Percentiles rank a stretch among this genome's conserved stretches.
These are phyloP conservation scores for Gracilaria domingensis DNA, from an alignment of 23 red algal genomes.

Conservation along the genomic window DNA sequence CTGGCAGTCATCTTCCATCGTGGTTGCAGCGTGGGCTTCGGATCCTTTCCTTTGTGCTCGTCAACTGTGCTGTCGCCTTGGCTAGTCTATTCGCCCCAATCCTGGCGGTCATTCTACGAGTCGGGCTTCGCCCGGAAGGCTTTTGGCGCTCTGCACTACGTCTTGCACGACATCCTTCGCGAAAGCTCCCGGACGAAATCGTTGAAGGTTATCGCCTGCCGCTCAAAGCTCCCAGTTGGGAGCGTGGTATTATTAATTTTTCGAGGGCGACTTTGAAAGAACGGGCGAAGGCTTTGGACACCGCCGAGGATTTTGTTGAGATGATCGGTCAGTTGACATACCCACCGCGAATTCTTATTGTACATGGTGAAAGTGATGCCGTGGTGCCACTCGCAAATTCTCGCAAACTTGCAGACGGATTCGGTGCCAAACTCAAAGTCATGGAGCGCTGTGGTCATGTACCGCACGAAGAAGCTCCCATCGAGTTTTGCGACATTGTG, in stretches of 20 bases:
- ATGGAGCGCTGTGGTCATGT: constrained; percentile 76
- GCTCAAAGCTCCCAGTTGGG: constrained; percentile 52
- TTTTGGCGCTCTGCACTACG: constrained; percentile 62
- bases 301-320: constrained; percentile 54
- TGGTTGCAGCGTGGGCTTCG: constrained; percentile 26
- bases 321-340: constrained; percentile 30
- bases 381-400: constrained; percentile 83
- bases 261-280: constrained; percentile 20
- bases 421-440: constrained; percentile 46
- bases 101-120: constrained; percentile 40
- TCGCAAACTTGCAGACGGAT: constrained; percentile 26
- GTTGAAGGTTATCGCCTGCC: constrained; percentile 70
- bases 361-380: constrained; percentile 74
- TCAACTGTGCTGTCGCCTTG: constrained; percentile 13
- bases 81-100: constrained; percentile 55
- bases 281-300: constrained; percentile 21
- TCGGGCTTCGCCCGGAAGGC: constrained; percentile 12
- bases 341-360: constrained; percentile 63
- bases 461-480: constrained; percentile 78
- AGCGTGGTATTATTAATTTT: constrained; percentile 69
- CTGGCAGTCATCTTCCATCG: constrained; percentile 13
- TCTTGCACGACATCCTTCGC: constrained; percentile 31
- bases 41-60: constrained; percentile 7
- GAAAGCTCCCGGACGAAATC: constrained; percentile 20
- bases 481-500: constrained; percentile 61